phyloP scores from a whole-genome alignment of 179 eudicot species.

The Sideroxylon spinosum region DNA sequence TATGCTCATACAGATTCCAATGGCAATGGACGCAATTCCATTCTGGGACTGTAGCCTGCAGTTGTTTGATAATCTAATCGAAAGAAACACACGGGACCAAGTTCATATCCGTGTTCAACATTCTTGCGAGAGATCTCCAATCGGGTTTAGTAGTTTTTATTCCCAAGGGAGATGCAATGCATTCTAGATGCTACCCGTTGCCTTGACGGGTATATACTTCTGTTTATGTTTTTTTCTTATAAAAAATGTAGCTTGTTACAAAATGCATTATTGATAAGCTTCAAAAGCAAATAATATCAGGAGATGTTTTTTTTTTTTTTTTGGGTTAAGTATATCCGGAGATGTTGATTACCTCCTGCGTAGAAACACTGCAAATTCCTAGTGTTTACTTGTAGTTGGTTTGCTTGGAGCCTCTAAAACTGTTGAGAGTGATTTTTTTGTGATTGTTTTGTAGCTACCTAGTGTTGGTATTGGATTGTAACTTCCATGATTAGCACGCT shows the following conservation, averaged over 20 bases:
- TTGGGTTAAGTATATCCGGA: no score
- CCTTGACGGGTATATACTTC: not conserved
- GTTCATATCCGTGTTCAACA: no score
- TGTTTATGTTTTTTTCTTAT: not conserved
- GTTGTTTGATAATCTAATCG: conserved; percentile 28
- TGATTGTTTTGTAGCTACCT: not conserved
- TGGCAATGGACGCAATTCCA: conserved; percentile 43
- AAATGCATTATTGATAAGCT: not conserved
- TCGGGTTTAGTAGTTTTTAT: no score
- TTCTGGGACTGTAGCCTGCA: conserved; percentile 50
- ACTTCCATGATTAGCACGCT: not conserved
- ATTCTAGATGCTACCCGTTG: not conserved
- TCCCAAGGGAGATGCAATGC: not conserved
- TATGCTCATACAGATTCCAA: conserved; percentile 49
- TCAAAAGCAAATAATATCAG: not conserved
- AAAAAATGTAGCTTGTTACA: not conserved
- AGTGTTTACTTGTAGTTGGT: not conserved
- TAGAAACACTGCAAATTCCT: not conserved
- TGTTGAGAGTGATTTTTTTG: not conserved
- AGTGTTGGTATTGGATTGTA: conserved; percentile 7
- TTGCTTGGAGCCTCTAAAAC: not conserved
- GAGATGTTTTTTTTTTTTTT: no score
- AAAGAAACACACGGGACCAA: not conserved
- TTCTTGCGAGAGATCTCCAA: no score
- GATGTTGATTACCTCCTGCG: not conserved